These are phyloP conservation scores for Pichia sp. DNA, from an alignment of 1,139 yeast species.

Conservation along the genomic window DNA sequence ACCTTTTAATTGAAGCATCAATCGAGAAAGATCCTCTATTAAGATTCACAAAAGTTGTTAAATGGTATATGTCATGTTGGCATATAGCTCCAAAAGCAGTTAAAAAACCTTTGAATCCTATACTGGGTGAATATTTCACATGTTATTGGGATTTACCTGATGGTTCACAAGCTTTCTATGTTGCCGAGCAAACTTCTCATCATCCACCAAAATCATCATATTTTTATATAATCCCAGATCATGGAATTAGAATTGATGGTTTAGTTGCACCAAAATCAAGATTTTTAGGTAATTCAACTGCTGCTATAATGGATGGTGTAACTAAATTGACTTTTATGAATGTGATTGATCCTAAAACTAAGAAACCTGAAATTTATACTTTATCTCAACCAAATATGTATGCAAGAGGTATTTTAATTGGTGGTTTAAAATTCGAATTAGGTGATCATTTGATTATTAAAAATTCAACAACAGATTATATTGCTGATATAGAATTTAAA, in stretches of 20 bases:
- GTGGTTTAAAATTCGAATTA: slow-evolving; percentile 78
- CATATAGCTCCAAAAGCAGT: slow-evolving; percentile 98
- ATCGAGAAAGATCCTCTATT: slow-evolving; percentile 47
- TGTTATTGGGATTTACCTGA: slow-evolving; percentile 87
- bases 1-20: slow-evolving; percentile 64
- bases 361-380: slow-evolving; percentile 55
- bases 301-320: slow-evolving; percentile 93
- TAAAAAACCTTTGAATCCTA: slow-evolving; percentile 92
- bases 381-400: slow-evolving; percentile 92
- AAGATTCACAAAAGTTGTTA: slow-evolving; percentile 65
- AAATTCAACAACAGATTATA: slow-evolving; percentile 51
- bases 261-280: slow-evolving; percentile 77
- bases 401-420: slow-evolving; percentile 90
- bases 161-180: slow-evolving; percentile 62
- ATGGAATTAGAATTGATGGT: slow-evolving; percentile 81
- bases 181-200: slow-evolving; percentile 92
- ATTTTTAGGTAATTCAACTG: slow-evolving; percentile 91
- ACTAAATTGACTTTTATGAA: slow-evolving; percentile 68
- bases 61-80: slow-evolving; percentile 95
- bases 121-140: slow-evolving; percentile 81
- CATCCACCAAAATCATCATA: slow-evolving; percentile 98
- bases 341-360: slow-evolving; percentile 36
- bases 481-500: slow-evolving; percentile 86
- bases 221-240: slow-evolving; percentile 78
- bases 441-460: slow-evolving; percentile 83